phyloP scores from a whole-genome alignment of 2,329 filamentous ascomycete species.

The Orbilia blumenaviensis region DNA sequence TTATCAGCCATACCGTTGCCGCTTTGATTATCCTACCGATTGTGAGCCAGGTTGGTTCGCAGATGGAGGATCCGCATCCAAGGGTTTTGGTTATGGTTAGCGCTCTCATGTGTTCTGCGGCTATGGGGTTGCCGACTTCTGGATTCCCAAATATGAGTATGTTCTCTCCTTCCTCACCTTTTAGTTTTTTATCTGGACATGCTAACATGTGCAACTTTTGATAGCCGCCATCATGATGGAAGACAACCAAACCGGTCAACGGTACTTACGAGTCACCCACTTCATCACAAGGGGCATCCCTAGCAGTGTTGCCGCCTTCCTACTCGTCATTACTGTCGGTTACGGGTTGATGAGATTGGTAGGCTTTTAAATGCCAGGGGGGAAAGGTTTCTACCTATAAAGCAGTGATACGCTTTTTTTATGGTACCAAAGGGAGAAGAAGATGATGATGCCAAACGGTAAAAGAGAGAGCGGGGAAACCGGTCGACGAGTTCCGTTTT shows the following conservation, averaged over 20 bases:
- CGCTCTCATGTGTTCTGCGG: slow-evolving; percentile 93
- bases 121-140: slow-evolving; percentile 93
- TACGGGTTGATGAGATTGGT: slow-evolving; percentile 87
- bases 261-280: slow-evolving; percentile 79
- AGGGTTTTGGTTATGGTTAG: slow-evolving; percentile 88
- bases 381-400: too few relatives aligned
- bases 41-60: slow-evolving; percentile 82
- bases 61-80: slow-evolving; percentile 88
- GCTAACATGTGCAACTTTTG: slow-evolving; percentile 49
- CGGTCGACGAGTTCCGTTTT: background rate
- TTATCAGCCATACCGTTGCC: slow-evolving; percentile 97
- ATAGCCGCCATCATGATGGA: slow-evolving; percentile 99
- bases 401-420: too few relatives aligned
- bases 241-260: slow-evolving; percentile 76
- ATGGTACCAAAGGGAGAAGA: background rate
- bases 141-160: slow-evolving; percentile 99
- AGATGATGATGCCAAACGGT: background rate
- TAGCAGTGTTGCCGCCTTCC: slow-evolving; percentile 80
- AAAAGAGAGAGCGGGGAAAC: background rate
- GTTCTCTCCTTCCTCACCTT: slow-evolving; percentile 62
- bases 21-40: slow-evolving; percentile 93
- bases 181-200: slow-evolving; percentile 15
- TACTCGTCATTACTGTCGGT: slow-evolving; percentile 85
- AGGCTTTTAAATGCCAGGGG: slow-evolving; percentile 66
- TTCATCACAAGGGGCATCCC: slow-evolving; percentile 95